Conservation (phyloP, 768 basidiomycete species). For the Pleurotus pulmonarius region DNA sequence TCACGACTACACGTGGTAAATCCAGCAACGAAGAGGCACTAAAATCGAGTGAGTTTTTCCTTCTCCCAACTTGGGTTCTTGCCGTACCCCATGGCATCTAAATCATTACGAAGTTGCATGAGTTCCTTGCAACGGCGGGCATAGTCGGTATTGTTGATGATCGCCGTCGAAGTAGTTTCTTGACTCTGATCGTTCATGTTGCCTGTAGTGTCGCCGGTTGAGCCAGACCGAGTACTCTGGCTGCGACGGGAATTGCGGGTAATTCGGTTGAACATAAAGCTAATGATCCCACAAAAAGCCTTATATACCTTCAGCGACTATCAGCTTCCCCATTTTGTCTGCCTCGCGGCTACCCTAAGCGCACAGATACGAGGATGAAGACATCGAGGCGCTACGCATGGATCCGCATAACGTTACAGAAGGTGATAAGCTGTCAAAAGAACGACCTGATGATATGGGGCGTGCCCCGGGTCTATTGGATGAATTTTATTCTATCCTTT, state of each 20-base stretch:
- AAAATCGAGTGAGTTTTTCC: not conserved
- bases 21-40: slow-evolving; percentile 37
- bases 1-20: slow-evolving; percentile 51
- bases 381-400: not conserved
- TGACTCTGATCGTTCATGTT: not conserved
- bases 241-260: not conserved
- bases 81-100: slow-evolving; percentile 36
- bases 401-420: not conserved
- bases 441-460: too few species aligned
- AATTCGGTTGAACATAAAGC: not conserved
- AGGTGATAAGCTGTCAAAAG: too few species aligned
- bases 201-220: not conserved
- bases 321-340: not conserved
- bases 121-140: slow-evolving; percentile 33
- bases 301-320: not conserved
- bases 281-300: not conserved
- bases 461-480: too few species aligned
- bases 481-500: too few species aligned
- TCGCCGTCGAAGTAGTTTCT: not conserved
- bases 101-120: slow-evolving; percentile 32
- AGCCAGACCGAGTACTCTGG: not conserved
- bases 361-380: not conserved
- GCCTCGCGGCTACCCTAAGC: not conserved
- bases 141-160: slow-evolving; percentile 28
- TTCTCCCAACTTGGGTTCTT: not conserved